These are phyloP conservation scores for Nitzschia sp. DNA, from an alignment of 108 stramenopile species.

Conservation along the genomic window DNA sequence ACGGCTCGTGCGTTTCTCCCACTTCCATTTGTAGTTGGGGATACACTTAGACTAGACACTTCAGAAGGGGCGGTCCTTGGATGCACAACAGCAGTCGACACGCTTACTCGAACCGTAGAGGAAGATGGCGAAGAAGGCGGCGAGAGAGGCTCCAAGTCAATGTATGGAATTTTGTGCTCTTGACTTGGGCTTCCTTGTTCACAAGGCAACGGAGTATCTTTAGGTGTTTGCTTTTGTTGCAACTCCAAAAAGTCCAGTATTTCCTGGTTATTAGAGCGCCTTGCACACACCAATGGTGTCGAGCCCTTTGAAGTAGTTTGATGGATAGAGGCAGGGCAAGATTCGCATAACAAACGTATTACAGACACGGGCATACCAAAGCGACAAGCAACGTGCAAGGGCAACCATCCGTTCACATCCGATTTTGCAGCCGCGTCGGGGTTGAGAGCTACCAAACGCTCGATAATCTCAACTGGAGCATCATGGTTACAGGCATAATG, in stretches of 20 bases:
- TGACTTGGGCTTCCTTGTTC: not conserved
- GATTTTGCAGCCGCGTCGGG: slow-evolving; percentile 1
- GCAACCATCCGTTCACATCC: slow-evolving; percentile 13
- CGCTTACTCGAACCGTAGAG: not conserved
- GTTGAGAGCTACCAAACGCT: not conserved
- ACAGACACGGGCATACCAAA: slow-evolving; percentile 5
- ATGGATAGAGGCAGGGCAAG: not conserved
- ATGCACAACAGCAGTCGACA: not conserved
- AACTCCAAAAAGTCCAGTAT: not conserved
- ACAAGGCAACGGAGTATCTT: not conserved
- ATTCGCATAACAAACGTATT: slow-evolving; percentile 6
- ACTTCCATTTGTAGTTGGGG: not conserved
- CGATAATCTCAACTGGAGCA: not conserved
- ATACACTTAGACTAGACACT: not conserved
- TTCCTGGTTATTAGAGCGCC: not conserved
- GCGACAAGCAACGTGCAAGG: slow-evolving; percentile 22
- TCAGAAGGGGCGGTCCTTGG: not conserved
- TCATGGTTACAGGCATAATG: slow-evolving; percentile 21
- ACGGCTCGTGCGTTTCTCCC: not conserved
- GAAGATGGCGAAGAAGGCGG: not conserved
- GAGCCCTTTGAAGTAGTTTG: slow-evolving; percentile 12
- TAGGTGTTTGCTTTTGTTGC: not conserved
- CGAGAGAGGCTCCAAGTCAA: not conserved
- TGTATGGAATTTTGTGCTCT: not conserved
- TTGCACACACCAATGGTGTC: slow-evolving; percentile 13